Percentiles rank a stretch among this genome's conserved stretches.
Conservation (phyloP, 2,329 filamentous ascomycete species). For the Emydomyces testavorans region DNA sequence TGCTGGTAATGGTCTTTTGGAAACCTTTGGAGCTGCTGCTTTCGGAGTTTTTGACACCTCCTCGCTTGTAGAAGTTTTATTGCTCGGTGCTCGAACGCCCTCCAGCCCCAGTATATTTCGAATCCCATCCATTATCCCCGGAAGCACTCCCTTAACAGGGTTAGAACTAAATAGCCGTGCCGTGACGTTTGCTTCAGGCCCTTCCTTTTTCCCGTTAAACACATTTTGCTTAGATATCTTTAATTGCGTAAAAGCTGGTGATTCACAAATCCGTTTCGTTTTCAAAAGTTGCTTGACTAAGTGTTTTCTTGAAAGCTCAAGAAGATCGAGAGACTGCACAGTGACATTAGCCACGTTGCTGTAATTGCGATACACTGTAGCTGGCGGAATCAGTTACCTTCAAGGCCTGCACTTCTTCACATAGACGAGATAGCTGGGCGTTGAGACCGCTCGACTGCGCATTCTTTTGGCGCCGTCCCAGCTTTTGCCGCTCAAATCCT, state of each 20-base stretch:
- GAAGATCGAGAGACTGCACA: slow-evolving; percentile 40
- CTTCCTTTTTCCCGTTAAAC: slow-evolving; percentile 29
- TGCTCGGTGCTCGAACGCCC: not conserved
- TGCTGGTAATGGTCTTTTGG: not conserved
- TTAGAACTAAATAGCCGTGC: slow-evolving; percentile 50
- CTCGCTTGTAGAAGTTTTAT: not conserved
- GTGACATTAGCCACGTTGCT: slow-evolving; percentile 3
- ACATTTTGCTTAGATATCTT: slow-evolving; percentile 25
- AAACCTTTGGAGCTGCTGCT: not conserved
- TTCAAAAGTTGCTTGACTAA: slow-evolving; percentile 46
- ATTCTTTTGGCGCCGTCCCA: slow-evolving; percentile 48
- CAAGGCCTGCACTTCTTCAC: slow-evolving; percentile 45
- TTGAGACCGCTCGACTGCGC: slow-evolving; percentile 38
- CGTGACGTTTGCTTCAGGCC: slow-evolving; percentile 45
- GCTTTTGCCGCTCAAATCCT: slow-evolving; percentile 53
- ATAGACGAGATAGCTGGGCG: slow-evolving; percentile 35
- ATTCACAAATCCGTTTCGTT: slow-evolving; percentile 46
- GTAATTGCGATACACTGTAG: not conserved
- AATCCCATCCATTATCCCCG: slow-evolving; percentile 36
- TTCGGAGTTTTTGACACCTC: not conserved
- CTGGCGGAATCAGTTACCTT: slow-evolving; percentile 35
- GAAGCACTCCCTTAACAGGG: slow-evolving; percentile 46
- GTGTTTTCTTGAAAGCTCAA: slow-evolving; percentile 41
- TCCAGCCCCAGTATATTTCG: slow-evolving; percentile 29
- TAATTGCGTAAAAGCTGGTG: slow-evolving; percentile 37